Percentiles rank a stretch among this genome's conserved stretches.
Evolutionary conservation across 176 grass and related monocot genomes (phyloP).

Genomic region (Oryza meyeriana): DNA sequence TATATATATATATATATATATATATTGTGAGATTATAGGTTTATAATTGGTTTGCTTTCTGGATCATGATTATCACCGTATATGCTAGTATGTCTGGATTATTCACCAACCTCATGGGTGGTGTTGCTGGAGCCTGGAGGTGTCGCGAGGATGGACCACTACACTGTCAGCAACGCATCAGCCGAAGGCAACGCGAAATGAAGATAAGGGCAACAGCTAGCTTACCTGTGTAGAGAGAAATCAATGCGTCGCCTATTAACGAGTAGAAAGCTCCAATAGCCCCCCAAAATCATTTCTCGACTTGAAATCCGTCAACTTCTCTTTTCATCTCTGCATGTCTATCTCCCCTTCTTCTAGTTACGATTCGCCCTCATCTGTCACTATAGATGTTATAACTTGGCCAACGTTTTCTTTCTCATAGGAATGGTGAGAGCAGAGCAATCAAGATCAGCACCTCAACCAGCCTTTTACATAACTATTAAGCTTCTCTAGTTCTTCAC

Average conservation of each 20-base stretch:
- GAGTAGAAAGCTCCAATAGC: background rate
- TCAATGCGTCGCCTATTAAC: too few relatives aligned
- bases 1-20: background rate
- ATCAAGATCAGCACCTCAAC: too few relatives aligned
- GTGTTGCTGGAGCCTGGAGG: background rate
- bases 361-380: too few relatives aligned
- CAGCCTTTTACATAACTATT: too few relatives aligned
- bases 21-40: background rate
- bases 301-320: background rate
- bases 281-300: background rate
- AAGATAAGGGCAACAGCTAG: background rate
- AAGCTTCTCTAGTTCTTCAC: too few relatives aligned
- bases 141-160: conserved; percentile 15
- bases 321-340: too few relatives aligned
- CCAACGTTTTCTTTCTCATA: too few relatives aligned
- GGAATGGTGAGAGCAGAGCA: too few relatives aligned
- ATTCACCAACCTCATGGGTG: background rate
- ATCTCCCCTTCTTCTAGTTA: too few relatives aligned
- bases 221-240: background rate
- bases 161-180: conserved; percentile 20
- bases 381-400: too few relatives aligned
- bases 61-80: background rate
- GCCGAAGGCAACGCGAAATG: background rate
- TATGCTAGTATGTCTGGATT: background rate
- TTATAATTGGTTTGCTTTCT: background rate